Evolutionary conservation across 2,329 filamentous ascomycete species (phyloP), one percentile per base, ranked within the genome.

Genomic region (Colletotrichum acutatum): DNA sequence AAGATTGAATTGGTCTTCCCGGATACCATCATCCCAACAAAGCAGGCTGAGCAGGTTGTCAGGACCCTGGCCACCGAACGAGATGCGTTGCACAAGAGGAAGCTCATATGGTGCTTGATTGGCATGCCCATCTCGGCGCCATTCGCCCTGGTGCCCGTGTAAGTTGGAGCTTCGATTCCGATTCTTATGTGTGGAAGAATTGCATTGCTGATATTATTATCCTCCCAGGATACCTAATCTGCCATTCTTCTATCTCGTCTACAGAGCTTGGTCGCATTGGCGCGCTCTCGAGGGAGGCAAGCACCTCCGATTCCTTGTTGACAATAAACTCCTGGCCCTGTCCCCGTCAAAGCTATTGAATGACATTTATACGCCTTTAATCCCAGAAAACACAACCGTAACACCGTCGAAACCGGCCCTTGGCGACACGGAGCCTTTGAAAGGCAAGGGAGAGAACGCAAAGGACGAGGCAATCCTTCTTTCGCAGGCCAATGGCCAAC

Each of bases 211-310:
- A 62, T 64, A 60, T 54, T 72, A 62, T 28, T 37, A 56, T 53
- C 16, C 54, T 12, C 76, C 76, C 42, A 97, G 94, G 74, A 89
- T 98, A 75, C 95, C 96, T 46, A 98, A 99, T 80, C 86, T 99
- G 14, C 97, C 97, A 22, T 98, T 98, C 86, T 98, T 98, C 86
- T 99, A 98, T 82, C 89, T 98, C 53, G 90, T 90, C 22, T 99
- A 97, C 85, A 90, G 97, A 75, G 93, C 95, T 30, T 98, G 94
- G 93, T 97, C 94, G 24, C 95, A 98, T 83, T 97, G 94, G 91
- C 90, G 93, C 84, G 97, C 97, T 66, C 85, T 97, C 66, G 90
- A 91, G 49, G 97, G 97, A 67, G 95, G 95, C 24, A 93, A 91
- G 78, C 94, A 98, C 80, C 85, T 98, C 42, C 90, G 96, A 76